These are phyloP conservation scores for Schwanniomyces vanrijiae DNA, from an alignment of 805 yeast genomes.

Conservation along the genomic window DNA sequence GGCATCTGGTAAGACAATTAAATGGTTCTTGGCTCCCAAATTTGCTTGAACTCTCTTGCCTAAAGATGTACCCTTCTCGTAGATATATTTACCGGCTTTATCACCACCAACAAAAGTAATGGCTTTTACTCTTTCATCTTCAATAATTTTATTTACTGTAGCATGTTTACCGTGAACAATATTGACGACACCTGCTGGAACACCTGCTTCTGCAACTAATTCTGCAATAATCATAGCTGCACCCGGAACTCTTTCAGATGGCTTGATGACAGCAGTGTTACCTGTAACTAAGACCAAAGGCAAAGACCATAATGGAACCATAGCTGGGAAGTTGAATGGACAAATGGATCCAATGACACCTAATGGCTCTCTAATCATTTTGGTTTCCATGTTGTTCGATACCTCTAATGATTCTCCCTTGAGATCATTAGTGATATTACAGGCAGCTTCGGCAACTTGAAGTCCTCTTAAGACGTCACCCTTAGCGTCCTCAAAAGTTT, in stretches of 20 bases:
- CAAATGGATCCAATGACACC: slow-evolving; percentile 78
- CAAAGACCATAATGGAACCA: slow-evolving; percentile 73
- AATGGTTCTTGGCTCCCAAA: slow-evolving; percentile 78
- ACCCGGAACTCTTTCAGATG: slow-evolving; percentile 77
- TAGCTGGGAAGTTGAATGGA: slow-evolving; percentile 83
- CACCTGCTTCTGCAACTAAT: slow-evolving; percentile 70
- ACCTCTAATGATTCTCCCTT: slow-evolving; percentile 67
- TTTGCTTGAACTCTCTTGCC: slow-evolving; percentile 79
- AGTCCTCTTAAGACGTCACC: slow-evolving; percentile 75
- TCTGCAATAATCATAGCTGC: slow-evolving; percentile 75
- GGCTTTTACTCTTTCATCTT: slow-evolving; percentile 74
- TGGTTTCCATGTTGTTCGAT: slow-evolving; percentile 72
- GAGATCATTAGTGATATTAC: slow-evolving; percentile 62
- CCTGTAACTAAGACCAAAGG: slow-evolving; percentile 69
- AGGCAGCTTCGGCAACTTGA: slow-evolving; percentile 77
- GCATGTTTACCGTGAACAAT: slow-evolving; percentile 73
- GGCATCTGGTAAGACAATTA: slow-evolving; percentile 72
- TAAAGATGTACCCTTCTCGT: slow-evolving; percentile 60
- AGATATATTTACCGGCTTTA: slow-evolving; percentile 74
- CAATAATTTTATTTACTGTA: slow-evolving; percentile 67
- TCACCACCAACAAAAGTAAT: slow-evolving; percentile 80
- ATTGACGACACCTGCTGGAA: slow-evolving; percentile 71
- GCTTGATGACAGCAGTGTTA: slow-evolving; percentile 64
- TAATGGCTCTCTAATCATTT: slow-evolving; percentile 71
- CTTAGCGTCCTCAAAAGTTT: slow-evolving; percentile 70